Conservation (phyloP, 2,329 filamentous ascomycete genomes). For the Neopestalotiopsis sp. region DNA sequence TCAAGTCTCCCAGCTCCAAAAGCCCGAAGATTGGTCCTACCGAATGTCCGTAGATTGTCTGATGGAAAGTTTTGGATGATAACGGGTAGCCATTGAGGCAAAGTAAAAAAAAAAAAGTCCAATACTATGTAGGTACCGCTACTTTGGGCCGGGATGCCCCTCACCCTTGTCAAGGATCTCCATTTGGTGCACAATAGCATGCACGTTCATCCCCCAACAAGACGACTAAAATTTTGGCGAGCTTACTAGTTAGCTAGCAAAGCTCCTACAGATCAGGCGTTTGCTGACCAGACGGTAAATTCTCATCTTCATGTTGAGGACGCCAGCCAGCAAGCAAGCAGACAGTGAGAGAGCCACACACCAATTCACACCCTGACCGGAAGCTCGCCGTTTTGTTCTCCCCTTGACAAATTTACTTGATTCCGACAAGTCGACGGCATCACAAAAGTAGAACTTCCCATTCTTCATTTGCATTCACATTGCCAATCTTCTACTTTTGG, state of each 20-base stretch:
- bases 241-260: slow-evolving; percentile 18
- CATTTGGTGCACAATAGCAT: slow-evolving; percentile 17
- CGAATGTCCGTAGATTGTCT: neutral
- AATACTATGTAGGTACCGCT: slow-evolving; percentile 8
- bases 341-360: slow-evolving; percentile 3
- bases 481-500: slow-evolving; percentile 9
- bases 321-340: neutral
- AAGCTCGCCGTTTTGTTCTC: neutral
- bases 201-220: slow-evolving; percentile 37
- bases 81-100: neutral
- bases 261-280: slow-evolving; percentile 12
- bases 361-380: neutral
- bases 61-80: neutral
- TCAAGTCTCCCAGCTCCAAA: neutral
- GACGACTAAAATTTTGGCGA: slow-evolving; percentile 36
- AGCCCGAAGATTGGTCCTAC: neutral
- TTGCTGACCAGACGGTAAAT: neutral
- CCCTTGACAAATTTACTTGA: slow-evolving; percentile 3
- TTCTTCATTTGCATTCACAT: slow-evolving; percentile 5
- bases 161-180: slow-evolving; percentile 21
- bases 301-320: slow-evolving; percentile 12
- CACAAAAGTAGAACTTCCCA: slow-evolving; percentile 13
- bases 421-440: slow-evolving; percentile 6
- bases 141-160: slow-evolving; percentile 3
- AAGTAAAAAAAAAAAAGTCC: too few species aligned